These are phyloP conservation scores for Tillandsia leiboldiana DNA, from an alignment of 176 grass and related monocot species.

Conservation along the genomic window DNA sequence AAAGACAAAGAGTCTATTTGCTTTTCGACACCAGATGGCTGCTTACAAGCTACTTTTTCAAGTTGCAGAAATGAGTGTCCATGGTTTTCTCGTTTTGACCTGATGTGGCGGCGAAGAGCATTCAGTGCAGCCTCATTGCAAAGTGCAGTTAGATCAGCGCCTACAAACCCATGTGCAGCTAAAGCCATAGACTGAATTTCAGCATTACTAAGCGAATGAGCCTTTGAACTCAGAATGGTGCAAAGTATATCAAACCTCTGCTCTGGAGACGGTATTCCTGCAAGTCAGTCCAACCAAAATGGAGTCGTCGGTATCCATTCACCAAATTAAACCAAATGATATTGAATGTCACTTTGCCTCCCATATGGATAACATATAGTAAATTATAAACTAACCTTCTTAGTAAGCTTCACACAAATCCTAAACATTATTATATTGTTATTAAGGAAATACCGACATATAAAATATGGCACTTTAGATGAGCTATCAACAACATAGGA, in stretches of 20 bases:
- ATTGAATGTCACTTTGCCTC: too few relatives aligned
- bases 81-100: constrained; percentile 16
- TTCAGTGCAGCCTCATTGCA: constrained; percentile 73
- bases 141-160: constrained; percentile 89
- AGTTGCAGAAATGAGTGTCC: constrained; percentile 12
- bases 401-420: too few relatives aligned
- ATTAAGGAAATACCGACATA: too few relatives aligned
- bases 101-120: constrained; percentile 56
- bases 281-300: constrained; percentile 17
- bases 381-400: too few relatives aligned
- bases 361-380: too few relatives aligned
- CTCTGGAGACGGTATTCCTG: constrained; percentile 73
- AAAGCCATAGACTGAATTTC: constrained; percentile 48
- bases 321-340: neutral
- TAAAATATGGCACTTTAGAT: too few relatives aligned
- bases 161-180: constrained; percentile 80
- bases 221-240: constrained; percentile 41
- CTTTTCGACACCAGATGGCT: constrained; percentile 14
- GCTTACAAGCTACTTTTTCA: constrained; percentile 10
- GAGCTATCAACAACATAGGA: too few relatives aligned
- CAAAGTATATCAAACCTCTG: constrained; percentile 81
- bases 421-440: too few relatives aligned
- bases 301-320: constrained; percentile 1
- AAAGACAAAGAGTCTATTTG: constrained; percentile 36
- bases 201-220: constrained; percentile 39